Base-by-base conservation (phyloP, 129 eudicot species). In the Cynara cardunculus region DNA sequence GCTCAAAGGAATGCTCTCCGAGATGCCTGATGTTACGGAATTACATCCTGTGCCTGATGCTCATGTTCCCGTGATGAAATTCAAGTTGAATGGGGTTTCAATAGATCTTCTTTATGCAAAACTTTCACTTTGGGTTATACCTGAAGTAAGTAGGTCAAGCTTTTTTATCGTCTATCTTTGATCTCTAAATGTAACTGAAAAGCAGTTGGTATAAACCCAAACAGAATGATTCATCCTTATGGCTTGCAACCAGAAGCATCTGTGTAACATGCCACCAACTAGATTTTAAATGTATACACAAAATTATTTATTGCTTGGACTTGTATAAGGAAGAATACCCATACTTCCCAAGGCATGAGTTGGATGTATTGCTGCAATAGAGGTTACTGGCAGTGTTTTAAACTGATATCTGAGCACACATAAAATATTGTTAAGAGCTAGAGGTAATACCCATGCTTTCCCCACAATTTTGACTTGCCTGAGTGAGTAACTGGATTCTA, bases 31-130 rank as follows among this genome's bases (percentile, higher is more conserved):
- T 85, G 94, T 94, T 37, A 83, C 91, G 73, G 99, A 94, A 69
- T 76, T 94, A 68, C 97, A 90, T 80, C 94, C 97, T 78, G 97
- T 94, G 25, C 96, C 97, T 37, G 97, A 92, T 78, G 99, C 97
- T 72, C 93, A 92, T 85, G 99, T 94, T 72, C 99, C 99, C 0
- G 99, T 94, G 62, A 89, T 94, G 91, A 85, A 28, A 46, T 94
- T 94, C 87, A 94, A 94, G 89, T 89, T 94, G 76, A 86, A 71
- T 76, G 99, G 99, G 39, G 92, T 94, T 69, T 94, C 99, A 32
- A 90, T 94, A 77, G 99, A 94, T 89, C 94, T 94, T 84, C 96
- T 94, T 35, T 94, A 94, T 86, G 99, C 99, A 59, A 92, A 81
- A 77, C 91, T 94, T 26, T 82, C 99, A 27, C 92, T 89, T 69